These are phyloP conservation scores for Teratosphaeria nubilosa DNA, from an alignment of 2,329 filamentous ascomycete species.

Conservation along the genomic window DNA sequence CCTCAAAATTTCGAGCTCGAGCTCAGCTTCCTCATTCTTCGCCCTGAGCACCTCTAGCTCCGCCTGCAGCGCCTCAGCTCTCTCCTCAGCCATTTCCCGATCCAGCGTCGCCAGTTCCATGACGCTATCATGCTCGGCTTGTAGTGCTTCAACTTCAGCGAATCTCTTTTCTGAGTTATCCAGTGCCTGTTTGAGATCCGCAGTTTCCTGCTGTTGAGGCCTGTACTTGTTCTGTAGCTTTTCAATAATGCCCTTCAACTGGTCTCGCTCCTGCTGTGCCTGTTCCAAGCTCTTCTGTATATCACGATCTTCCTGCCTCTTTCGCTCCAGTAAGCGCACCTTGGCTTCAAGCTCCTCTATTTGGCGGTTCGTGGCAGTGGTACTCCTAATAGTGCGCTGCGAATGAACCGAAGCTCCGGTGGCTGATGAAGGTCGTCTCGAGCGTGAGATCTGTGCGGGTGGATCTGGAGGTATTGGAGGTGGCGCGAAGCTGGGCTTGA, in stretches of 20 bases:
- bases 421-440: slow-evolving; percentile 25
- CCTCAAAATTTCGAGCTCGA: slow-evolving; percentile 76
- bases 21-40: slow-evolving; percentile 70
- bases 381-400: slow-evolving; percentile 30
- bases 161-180: slow-evolving; percentile 65
- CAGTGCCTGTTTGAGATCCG: slow-evolving; percentile 63
- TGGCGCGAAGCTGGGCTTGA: slow-evolving; percentile 21
- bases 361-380: slow-evolving; percentile 50
- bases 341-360: slow-evolving; percentile 85
- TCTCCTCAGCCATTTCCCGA: slow-evolving; percentile 93
- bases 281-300: slow-evolving; percentile 70
- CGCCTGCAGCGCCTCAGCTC: slow-evolving; percentile 67
- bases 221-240: slow-evolving; percentile 86
- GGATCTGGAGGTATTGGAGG: slow-evolving; percentile 18
- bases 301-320: slow-evolving; percentile 74
- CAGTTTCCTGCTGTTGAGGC: slow-evolving; percentile 69
- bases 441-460: slow-evolving; percentile 13
- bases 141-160: slow-evolving; percentile 59
- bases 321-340: slow-evolving; percentile 76
- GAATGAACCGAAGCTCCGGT: slow-evolving; percentile 21
- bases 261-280: slow-evolving; percentile 64
- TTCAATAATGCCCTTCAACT: slow-evolving; percentile 75
- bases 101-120: slow-evolving; percentile 83
- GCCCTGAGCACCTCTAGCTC: slow-evolving; percentile 69
- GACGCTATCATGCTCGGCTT: slow-evolving; percentile 75